These are phyloP conservation scores for Colletotrichum trifolii DNA, from an alignment of 2,329 filamentous ascomycete genomes.

Conservation along the genomic window DNA sequence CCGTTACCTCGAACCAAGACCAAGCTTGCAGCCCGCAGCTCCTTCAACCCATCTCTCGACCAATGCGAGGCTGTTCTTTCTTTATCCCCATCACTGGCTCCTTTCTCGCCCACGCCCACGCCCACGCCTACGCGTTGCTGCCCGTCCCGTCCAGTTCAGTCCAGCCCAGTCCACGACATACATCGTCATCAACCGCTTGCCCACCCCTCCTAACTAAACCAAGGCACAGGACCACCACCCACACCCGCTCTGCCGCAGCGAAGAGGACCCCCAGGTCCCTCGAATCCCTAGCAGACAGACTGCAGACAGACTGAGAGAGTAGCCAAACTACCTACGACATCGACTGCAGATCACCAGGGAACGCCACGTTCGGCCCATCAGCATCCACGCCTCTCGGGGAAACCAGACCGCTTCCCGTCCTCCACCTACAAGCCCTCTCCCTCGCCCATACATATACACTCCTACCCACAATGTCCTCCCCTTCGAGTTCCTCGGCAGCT, in stretches of 20 bases:
- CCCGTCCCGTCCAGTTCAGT: conserved; percentile 2
- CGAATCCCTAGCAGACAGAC: not conserved
- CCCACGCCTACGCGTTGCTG: not conserved
- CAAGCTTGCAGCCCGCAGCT: too few species aligned
- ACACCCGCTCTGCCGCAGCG: not conserved
- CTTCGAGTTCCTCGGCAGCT: conserved; percentile 62
- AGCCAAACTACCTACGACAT: conserved; percentile 25
- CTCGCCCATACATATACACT: not conserved
- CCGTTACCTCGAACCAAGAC: too few species aligned
- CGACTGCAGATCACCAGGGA: conserved; percentile 27
- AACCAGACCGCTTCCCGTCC: not conserved
- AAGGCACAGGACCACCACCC: conserved; percentile 30
- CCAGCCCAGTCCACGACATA: conserved; percentile 11
- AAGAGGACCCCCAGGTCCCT: not conserved
- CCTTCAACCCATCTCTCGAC: too few species aligned
- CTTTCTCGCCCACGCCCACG: not conserved
- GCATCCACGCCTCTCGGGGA: not conserved
- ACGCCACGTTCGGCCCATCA: conserved; percentile 22
- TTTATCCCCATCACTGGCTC: not conserved
- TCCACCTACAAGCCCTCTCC: conserved; percentile 3
- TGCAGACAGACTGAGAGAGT: conserved; percentile 2
- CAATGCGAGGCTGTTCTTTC: not conserved
- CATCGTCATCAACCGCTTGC: conserved; percentile 32
- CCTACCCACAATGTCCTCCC: conserved; percentile 66
- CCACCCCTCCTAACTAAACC: conserved; percentile 32